phyloP scores from a whole-genome alignment of 164 flowering plant genomes.

The Houttuynia cordata region DNA sequence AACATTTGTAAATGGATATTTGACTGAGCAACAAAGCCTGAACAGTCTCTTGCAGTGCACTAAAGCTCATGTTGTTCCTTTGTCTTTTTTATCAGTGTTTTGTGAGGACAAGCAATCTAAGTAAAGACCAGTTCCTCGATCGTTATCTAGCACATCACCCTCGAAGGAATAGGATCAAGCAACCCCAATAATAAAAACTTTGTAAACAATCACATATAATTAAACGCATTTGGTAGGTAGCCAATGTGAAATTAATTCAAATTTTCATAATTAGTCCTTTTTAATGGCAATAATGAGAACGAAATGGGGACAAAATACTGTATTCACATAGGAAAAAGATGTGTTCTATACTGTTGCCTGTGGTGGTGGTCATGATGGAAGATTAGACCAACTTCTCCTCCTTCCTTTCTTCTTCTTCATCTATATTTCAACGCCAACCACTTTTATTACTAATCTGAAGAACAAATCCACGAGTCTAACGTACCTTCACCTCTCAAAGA shows the following conservation, averaged over 20 bases:
- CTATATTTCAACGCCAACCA: neutral
- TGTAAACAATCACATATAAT: neutral
- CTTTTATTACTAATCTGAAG: constrained; percentile 21
- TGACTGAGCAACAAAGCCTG: neutral
- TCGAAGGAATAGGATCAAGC: neutral
- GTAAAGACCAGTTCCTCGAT: too few species aligned
- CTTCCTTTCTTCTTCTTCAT: neutral
- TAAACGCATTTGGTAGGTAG: neutral
- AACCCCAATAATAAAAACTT: neutral
- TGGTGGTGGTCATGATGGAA: neutral
- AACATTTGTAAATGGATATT: neutral
- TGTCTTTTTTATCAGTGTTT: neutral
- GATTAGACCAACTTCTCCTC: neutral
- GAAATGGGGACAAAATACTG: constrained; percentile 1
- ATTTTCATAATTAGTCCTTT: constrained; percentile 11
- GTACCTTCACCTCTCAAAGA: constrained; percentile 42
- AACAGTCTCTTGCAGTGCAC: neutral
- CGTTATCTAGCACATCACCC: too few species aligned
- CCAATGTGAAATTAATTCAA: constrained; percentile 6
- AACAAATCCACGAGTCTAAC: constrained; percentile 56
- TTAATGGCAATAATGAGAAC: constrained; percentile 7
- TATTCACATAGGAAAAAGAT: constrained; percentile 11
- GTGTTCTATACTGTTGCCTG: neutral
- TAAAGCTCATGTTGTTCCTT: neutral
- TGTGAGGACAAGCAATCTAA: too few species aligned